Conservation (phyloP, 805 yeast genomes). For the Suhomyces tanzawaensis region DNA sequence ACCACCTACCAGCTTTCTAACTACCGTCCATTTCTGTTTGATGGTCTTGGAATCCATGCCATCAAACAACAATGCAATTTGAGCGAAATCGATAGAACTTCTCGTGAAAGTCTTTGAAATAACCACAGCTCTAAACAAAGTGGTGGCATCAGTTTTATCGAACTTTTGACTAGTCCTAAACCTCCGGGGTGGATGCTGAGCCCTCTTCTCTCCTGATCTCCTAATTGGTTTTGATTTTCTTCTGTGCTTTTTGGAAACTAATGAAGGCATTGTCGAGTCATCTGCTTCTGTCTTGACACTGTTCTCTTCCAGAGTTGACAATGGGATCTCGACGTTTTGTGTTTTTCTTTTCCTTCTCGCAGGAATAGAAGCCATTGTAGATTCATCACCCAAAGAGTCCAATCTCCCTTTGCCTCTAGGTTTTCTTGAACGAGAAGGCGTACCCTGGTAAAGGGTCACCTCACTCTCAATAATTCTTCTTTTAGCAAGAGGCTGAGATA, state of each 20-base stretch:
- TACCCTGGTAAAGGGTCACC: constrained; percentile 20
- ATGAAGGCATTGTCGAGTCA: constrained; percentile 7
- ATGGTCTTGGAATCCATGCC: constrained; percentile 43
- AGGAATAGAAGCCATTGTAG: background rate
- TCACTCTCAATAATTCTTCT: constrained; percentile 29
- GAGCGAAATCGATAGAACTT: constrained; percentile 62
- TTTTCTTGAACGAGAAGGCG: constrained; percentile 6
- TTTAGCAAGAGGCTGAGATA: constrained; percentile 11
- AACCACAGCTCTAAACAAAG: constrained; percentile 61
- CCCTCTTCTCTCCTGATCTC: constrained; percentile 3
- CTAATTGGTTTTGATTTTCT: constrained; percentile 14
- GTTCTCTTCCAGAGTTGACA: background rate
- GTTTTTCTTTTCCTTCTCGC: constrained; percentile 8
- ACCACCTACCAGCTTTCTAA: constrained; percentile 51
- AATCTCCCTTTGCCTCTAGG: constrained; percentile 19
- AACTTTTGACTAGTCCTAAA: constrained; percentile 22
- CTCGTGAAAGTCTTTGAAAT: constrained; percentile 60
- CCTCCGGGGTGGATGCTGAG: constrained; percentile 9
- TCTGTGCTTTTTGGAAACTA: constrained; percentile 14
- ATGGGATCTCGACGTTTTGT: background rate
- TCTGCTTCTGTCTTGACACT: background rate
- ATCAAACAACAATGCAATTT: constrained; percentile 50
- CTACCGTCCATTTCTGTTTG: constrained; percentile 67
- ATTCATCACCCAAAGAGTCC: constrained; percentile 17
- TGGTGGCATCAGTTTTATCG: constrained; percentile 48